Evolutionary conservation across 2,329 filamentous ascomycete genomes (phyloP).

Genomic region (Colletotrichum sp.): DNA sequence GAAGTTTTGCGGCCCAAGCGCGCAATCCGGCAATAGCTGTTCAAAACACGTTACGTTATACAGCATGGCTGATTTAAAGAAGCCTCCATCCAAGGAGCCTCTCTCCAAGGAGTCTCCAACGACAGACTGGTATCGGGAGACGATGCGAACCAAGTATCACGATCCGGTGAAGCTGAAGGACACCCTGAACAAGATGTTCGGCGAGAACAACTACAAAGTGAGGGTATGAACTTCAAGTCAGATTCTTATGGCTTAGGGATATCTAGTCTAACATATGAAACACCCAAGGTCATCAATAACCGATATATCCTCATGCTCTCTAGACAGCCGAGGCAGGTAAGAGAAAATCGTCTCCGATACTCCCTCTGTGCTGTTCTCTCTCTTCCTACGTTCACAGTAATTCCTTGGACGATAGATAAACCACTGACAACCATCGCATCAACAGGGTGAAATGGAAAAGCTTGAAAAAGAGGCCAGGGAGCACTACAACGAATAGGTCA

Average conservation of each 20-base stretch:
- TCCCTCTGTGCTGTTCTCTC: too few relatives aligned
- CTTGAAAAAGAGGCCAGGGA: not conserved
- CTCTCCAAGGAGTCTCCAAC: not conserved
- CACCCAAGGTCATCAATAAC: not conserved
- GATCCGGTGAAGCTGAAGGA: not conserved
- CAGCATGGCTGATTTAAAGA: not conserved
- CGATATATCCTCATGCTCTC: not conserved
- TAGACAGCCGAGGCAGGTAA: not conserved
- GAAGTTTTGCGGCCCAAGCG: not conserved
- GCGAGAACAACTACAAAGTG: not conserved
- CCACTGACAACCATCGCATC: accelerated
- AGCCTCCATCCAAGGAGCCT: not conserved
- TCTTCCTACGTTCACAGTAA: too few relatives aligned
- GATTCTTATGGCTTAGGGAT: not conserved
- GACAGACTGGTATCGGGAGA: not conserved
- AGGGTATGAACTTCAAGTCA: not conserved
- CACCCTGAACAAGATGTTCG: not conserved
- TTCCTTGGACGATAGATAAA: too few relatives aligned
- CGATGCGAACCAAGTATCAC: not conserved
- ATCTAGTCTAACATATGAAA: not conserved
- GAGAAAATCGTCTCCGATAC: not conserved
- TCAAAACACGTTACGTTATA: not conserved
- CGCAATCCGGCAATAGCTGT: not conserved
- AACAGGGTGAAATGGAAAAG: not conserved
- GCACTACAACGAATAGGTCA: not conserved